A percentile compares a stretch with the other conserved stretches of the same genome.
Evolutionary conservation across 768 basidiomycete species (phyloP).

Genomic region (Termitomyces sp.): DNA sequence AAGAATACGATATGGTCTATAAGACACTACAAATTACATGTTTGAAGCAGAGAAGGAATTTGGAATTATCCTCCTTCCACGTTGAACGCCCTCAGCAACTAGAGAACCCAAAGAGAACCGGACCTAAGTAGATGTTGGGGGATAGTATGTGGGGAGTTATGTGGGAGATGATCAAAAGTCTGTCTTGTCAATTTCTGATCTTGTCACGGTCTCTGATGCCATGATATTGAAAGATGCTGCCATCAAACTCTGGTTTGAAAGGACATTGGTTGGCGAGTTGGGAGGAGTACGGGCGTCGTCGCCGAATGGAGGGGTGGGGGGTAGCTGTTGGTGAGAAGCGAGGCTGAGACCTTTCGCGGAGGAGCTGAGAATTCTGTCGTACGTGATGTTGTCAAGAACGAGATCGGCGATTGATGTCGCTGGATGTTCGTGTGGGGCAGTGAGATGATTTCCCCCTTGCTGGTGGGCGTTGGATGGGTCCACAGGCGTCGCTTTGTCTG

Average conservation of each 20-base stretch:
- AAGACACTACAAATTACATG: background rate
- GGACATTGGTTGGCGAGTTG: slow-evolving; percentile 15
- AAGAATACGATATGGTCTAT: background rate
- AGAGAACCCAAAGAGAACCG: background rate
- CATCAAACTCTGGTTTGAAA: slow-evolving; percentile 11
- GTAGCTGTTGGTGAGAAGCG: background rate
- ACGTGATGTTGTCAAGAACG: slow-evolving; percentile 22
- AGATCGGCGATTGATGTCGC: slow-evolving; percentile 19
- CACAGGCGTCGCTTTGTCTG: background rate
- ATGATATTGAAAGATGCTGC: slow-evolving; percentile 13
- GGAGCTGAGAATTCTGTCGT: slow-evolving; percentile 24
- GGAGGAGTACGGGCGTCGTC: slow-evolving; percentile 20
- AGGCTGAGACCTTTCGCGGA: slow-evolving; percentile 17
- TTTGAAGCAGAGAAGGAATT: background rate
- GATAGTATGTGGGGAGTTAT: background rate
- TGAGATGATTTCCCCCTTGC: background rate
- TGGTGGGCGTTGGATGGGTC: background rate
- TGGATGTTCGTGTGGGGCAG: slow-evolving; percentile 2
- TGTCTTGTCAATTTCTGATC: background rate
- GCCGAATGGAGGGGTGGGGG: background rate
- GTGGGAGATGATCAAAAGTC: background rate
- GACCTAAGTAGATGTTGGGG: background rate
- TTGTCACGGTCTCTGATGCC: slow-evolving; percentile 3
- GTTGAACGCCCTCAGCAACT: background rate
- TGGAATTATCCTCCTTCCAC: background rate